Evolutionary conservation across 768 basidiomycete genomes (phyloP), one percentile per base, ranked within the genome.

Genomic region (Baorangia bicolor): DNA sequence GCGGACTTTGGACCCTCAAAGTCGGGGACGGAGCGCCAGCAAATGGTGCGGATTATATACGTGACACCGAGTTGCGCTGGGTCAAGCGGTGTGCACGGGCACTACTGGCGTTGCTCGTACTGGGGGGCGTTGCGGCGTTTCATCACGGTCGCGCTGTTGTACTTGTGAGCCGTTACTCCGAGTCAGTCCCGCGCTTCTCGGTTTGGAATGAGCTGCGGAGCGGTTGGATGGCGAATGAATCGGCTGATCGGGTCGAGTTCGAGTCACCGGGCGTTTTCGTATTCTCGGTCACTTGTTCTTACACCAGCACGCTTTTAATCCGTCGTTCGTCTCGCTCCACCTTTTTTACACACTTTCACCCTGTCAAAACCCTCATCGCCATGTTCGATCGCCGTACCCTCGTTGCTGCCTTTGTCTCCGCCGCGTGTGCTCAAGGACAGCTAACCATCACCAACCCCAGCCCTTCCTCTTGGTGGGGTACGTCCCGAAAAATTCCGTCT

Each of bases 391-490:
- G 64, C 49, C 57, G 73, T 58, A 64, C 72, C 54, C 57, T 73
- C 58, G 61, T 75, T 55, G 72, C 75, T 51, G 73, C 80, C 58
- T 62, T 81, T 53, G 62, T 68, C 49, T 65, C 73, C 49, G 66
- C 74, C 39, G 75, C 72, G 38, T 66, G 70, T 58, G 65, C 57
- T 8, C 55, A 56, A 34, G 79, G 79, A 9, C 70, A 77, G 57
- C 71, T 84, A 53, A 33, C 61, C 38, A 72, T 87, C 73, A 70
- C 76, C 42, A 62, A 67, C 39, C 86, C 86, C 2, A 72, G 75
- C 31, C 39, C 75, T 2, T 49, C 70, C 60, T 64, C 72, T 9
- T 87, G 85, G 85, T 87, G 86, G 86, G 81, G 86, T 87, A 56
- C 47, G 82, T 77, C 14, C 25, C 1, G 28, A 33, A n/a, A n/a